Base-by-base conservation (phyloP, 768 basidiomycete genomes). In the Galerina marginata region DNA sequence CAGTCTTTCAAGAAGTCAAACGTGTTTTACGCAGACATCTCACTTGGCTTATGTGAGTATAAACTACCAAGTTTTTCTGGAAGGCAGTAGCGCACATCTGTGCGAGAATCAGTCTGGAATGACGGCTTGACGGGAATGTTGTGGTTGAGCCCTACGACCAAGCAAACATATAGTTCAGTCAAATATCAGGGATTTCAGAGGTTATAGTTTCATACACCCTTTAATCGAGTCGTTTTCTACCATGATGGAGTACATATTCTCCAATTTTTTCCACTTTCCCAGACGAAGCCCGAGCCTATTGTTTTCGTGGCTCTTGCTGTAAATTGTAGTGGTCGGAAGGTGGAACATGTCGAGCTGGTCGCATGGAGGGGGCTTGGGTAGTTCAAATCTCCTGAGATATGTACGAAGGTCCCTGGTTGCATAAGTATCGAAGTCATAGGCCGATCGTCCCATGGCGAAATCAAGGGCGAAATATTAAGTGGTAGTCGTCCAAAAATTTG, bases 241-340 rank as follows among this genome's bases (percentile, higher is more conserved):
- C 39, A 71, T 63, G 40, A 86, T 72, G 37, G 59, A 60, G 33
- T 79, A 74, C 16, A 87, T 83, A 25, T 67, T 69, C 65, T 85
- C 83, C n/a, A 91, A 72, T 57, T 74, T 77, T 61, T 88, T 77
- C 72, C 83, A 83, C 9, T 70, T 60, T 54, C 85, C 82, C 9
- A 83, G 80, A 23, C 75, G 77, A 54, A 86, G 71, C 6, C 54
- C 56, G 10, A 60, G 73, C 65, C 83, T 72, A 29, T 68, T 56
- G 63, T 85, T 85, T 50, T 67, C 49, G 67, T 84, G 82, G 65
- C 79, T 82, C 69, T 80, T 82, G 61, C 82, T 80, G 53, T 75
- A 38, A 7, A 38, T 46, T 9, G 16, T 38, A 12, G 46, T 47
- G 45, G 70, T 63, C 6, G 72, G 72, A n/a, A 78, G 79, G 60